These are phyloP conservation scores for Tricholoma terreum DNA, from an alignment of 768 basidiomycete species.

Conservation along the genomic window DNA sequence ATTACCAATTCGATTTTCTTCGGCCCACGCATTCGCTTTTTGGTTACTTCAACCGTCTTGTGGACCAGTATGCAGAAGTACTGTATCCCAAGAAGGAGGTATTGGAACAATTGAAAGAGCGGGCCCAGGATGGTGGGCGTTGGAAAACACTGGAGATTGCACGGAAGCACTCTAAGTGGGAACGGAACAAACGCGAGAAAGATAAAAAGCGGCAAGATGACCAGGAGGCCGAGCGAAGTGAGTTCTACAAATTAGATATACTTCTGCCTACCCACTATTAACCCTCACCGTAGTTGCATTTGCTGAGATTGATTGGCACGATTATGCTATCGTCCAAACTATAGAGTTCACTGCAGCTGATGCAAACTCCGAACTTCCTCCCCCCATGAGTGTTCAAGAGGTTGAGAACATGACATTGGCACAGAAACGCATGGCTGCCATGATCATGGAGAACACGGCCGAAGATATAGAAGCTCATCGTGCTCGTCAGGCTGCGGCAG, in stretches of 20 bases:
- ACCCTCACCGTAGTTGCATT: constrained; percentile 63
- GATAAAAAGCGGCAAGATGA: constrained; percentile 87
- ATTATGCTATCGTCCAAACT: constrained; percentile 96
- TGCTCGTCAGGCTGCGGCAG: constrained; percentile 79
- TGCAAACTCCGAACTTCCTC: constrained; percentile 84
- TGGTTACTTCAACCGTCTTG: constrained; percentile 94
- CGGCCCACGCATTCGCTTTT: constrained; percentile 95
- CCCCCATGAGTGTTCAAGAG: constrained; percentile 95
- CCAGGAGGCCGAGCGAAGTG: constrained; percentile 85
- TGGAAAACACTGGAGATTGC: constrained; percentile 81
- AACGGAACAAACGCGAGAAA: constrained; percentile 76
- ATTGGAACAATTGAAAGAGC: constrained; percentile 65
- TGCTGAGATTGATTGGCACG: constrained; percentile 99
- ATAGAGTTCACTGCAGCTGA: constrained; percentile 97
- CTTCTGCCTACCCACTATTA: constrained; percentile 8
- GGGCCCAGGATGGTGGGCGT: constrained; percentile 60
- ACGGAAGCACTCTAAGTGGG: constrained; percentile 83
- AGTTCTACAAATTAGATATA: constrained; percentile 28
- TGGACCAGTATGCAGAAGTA: constrained; percentile 93
- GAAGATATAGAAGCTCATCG: constrained; percentile 84
- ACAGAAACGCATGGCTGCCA: constrained; percentile 96
- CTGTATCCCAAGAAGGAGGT: constrained; percentile 78
- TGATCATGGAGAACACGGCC: constrained; percentile 94
- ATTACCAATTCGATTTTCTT: constrained; percentile 98
- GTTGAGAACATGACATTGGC: constrained; percentile 95